Evolutionary conservation across 2,329 filamentous ascomycete genomes (phyloP).

Genomic region (Acrodontium crateriforme): DNA sequence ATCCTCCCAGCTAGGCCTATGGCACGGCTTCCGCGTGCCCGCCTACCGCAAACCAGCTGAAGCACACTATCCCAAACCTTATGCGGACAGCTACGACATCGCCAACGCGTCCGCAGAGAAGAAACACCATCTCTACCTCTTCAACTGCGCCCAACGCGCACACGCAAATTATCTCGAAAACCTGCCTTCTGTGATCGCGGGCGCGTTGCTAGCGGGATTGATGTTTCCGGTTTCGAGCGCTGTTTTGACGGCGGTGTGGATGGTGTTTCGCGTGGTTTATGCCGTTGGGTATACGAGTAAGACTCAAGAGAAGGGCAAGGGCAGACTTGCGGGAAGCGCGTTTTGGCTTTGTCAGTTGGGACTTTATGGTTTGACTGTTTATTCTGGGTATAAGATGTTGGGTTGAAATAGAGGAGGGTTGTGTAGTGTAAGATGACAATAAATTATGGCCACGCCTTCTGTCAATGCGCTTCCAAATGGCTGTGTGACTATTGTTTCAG

Average conservation of each 20-base stretch:
- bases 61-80: constrained; percentile 43
- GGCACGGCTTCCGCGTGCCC: constrained; percentile 36
- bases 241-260: constrained; percentile 36
- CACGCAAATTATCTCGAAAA: constrained; percentile 46
- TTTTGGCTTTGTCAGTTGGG: constrained; percentile 19
- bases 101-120: constrained; percentile 26
- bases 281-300: constrained; percentile 31
- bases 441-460: no score
- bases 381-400: constrained; percentile 18
- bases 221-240: constrained; percentile 37
- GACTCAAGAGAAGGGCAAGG: constrained; percentile 28
- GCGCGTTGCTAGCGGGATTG: constrained; percentile 41
- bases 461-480: no score
- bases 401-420: constrained; percentile 5
- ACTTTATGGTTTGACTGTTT: constrained; percentile 17
- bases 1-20: constrained; percentile 30
- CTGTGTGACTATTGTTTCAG: no score
- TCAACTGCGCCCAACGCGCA: constrained; percentile 41
- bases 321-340: constrained; percentile 26
- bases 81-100: constrained; percentile 43
- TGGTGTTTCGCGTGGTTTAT: constrained; percentile 35
- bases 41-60: constrained; percentile 37
- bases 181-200: constrained; percentile 36
- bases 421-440: no score
- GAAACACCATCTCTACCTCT: constrained; percentile 30